phyloP scores from a whole-genome alignment of 2,329 filamentous ascomycete species.

The Cytospora chrysosperma region DNA sequence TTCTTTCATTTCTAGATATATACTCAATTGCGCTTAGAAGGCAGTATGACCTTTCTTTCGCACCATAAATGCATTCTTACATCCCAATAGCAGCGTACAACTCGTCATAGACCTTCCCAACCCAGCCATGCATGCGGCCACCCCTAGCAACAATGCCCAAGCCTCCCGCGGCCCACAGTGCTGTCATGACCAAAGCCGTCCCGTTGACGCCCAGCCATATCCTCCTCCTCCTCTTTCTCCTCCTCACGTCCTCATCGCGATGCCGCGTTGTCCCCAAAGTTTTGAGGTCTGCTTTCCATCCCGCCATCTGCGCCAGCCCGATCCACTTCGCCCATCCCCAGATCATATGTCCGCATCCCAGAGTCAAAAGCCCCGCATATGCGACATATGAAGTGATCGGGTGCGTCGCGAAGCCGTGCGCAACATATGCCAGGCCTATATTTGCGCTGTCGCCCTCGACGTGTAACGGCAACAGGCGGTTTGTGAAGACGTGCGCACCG shows the following conservation, averaged over 20 bases:
- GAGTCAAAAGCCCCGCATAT: slow-evolving; percentile 65
- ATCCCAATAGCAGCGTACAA: slow-evolving; percentile 46
- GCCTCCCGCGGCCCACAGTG: slow-evolving; percentile 78
- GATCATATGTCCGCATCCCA: slow-evolving; percentile 74
- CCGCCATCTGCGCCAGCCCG: slow-evolving; percentile 58
- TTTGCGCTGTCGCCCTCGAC: slow-evolving; percentile 85
- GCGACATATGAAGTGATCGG: slow-evolving; percentile 64
- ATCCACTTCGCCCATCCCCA: slow-evolving; percentile 88
- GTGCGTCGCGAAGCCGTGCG: slow-evolving; percentile 78
- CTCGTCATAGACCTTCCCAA: slow-evolving; percentile 76
- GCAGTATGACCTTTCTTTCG: background rate
- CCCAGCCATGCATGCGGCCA: slow-evolving; percentile 72
- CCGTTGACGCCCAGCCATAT: slow-evolving; percentile 73
- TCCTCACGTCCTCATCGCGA: slow-evolving; percentile 48
- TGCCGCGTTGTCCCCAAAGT: slow-evolving; percentile 34
- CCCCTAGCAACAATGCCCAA: slow-evolving; percentile 74
- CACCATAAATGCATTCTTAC: background rate
- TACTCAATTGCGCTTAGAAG: slow-evolving; percentile 5
- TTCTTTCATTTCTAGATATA: background rate
- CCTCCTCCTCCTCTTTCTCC: slow-evolving; percentile 56
- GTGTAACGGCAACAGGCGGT: slow-evolving; percentile 70
- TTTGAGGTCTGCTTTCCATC: slow-evolving; percentile 42
- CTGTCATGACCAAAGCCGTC: slow-evolving; percentile 54
- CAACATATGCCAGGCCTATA: slow-evolving; percentile 78
- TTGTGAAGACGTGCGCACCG: slow-evolving; percentile 70